phyloP scores from a whole-genome alignment of 75 land plant genomes.

The Larix kaempferi region DNA sequence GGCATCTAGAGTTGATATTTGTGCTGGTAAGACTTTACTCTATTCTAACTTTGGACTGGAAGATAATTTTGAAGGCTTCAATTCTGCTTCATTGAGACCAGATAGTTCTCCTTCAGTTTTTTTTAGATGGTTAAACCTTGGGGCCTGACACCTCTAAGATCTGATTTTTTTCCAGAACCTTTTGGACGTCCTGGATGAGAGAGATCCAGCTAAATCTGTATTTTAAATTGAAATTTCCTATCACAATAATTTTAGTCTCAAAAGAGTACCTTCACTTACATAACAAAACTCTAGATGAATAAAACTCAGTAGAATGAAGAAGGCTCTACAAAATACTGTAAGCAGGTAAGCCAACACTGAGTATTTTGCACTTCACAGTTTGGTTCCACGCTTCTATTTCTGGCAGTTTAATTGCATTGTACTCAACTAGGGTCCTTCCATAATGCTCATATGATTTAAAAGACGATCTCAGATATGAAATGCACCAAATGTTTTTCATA shows the following conservation, averaged over 20 bases:
- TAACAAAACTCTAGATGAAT: no score
- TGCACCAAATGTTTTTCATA: no score
- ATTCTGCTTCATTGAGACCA: background rate
- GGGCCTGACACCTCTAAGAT: background rate
- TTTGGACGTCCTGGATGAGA: background rate
- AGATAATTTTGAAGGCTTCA: background rate
- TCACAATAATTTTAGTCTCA: no score
- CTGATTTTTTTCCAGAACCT: background rate
- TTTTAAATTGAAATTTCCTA: no score
- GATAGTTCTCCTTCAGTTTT: background rate
- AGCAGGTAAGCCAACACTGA: conserved; percentile 72
- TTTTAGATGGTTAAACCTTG: background rate
- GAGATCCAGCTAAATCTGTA: no score
- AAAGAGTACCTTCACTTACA: no score
- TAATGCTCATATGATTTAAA: background rate
- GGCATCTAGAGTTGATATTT: background rate
- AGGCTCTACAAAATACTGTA: conserved; percentile 59
- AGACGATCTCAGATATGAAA: conserved; percentile 72
- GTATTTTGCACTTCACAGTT: conserved; percentile 30
- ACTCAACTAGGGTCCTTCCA: conserved; percentile 14
- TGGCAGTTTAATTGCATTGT: conserved; percentile 49
- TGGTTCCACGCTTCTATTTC: conserved; percentile 65
- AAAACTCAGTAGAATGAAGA: conserved; percentile 53
- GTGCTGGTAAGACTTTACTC: background rate
- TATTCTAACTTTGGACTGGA: background rate